Evolutionary conservation across 2,329 filamentous ascomycete species (phyloP).

Genomic region (Talaromyces sp.): DNA sequence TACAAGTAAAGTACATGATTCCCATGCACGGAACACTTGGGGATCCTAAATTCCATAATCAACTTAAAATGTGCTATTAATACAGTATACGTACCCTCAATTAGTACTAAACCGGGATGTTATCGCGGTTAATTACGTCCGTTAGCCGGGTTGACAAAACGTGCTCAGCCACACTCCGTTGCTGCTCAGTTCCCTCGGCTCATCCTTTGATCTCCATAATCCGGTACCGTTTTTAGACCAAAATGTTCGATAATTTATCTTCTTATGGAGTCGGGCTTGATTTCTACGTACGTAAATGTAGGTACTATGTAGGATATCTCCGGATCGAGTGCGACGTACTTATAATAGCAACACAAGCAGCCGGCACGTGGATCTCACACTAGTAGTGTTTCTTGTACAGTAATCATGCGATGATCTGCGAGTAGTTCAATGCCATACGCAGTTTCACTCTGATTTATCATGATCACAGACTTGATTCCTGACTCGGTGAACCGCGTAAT

Average conservation of each 20-base stretch:
- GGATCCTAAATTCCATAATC: not conserved
- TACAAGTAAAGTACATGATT: not conserved
- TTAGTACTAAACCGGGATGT: not conserved
- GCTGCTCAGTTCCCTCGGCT: not conserved
- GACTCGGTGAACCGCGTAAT: not conserved
- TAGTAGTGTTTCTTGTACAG: not conserved
- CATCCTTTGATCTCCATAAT: not conserved
- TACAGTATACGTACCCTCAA: not conserved
- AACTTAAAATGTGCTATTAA: not conserved
- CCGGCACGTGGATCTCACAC: not conserved
- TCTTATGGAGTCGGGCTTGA: not conserved
- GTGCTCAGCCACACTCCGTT: conserved; percentile 1
- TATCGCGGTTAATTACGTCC: not conserved
- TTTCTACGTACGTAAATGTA: not conserved
- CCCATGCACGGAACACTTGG: not conserved
- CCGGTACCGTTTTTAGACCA: not conserved
- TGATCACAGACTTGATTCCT: no score
- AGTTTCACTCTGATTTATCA: not conserved
- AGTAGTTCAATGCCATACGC: not conserved
- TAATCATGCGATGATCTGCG: not conserved
- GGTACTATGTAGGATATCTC: not conserved
- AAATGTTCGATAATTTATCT: not conserved
- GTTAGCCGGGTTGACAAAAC: not conserved
- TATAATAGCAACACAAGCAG: not conserved
- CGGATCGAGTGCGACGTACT: not conserved